phyloP scores from a whole-genome alignment of 768 basidiomycete species.

The Boletus reticuloceps region DNA sequence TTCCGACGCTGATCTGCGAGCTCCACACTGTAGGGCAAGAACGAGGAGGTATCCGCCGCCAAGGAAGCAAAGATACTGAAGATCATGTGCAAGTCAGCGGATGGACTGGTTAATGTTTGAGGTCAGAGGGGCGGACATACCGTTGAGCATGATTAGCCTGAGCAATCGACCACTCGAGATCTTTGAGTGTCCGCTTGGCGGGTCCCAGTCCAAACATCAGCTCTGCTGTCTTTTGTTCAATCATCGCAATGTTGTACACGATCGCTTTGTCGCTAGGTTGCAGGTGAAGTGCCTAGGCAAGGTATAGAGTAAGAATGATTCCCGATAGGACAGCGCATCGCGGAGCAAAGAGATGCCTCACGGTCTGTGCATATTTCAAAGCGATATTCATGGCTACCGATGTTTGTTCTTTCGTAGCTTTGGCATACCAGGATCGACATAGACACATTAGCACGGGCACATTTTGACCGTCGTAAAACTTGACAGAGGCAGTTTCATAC shows the following conservation, averaged over 20 bases:
- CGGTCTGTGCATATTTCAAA: conserved; percentile 77
- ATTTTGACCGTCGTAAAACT: conserved; percentile 73
- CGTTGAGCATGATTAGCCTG: conserved; percentile 86
- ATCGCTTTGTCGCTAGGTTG: conserved; percentile 88
- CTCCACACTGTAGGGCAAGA: conserved; percentile 81
- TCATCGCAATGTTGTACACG: conserved; percentile 96
- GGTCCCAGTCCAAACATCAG: conserved; percentile 73
- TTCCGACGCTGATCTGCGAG: conserved; percentile 86
- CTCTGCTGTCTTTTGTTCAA: conserved; percentile 94
- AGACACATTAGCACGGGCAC: conserved; percentile 79
- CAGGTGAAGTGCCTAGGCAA: conserved; percentile 70
- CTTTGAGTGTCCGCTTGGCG: conserved; percentile 75
- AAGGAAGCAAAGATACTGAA: conserved; percentile 80
- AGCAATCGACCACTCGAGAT: conserved; percentile 73
- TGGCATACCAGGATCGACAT: conserved; percentile 91
- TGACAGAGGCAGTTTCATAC: conserved; percentile 90
- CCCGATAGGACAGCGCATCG: too few relatives aligned
- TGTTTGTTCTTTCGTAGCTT: conserved; percentile 87
- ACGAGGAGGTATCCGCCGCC: conserved; percentile 63
- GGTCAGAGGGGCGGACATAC: conserved; percentile 40
- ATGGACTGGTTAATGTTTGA: background rate
- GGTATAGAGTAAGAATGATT: background rate
- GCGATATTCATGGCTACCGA: conserved; percentile 82
- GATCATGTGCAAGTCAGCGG: background rate
- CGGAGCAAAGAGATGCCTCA: conserved; percentile 26